Percentiles rank a stretch among this genome's conserved stretches.
These are phyloP conservation scores for Candida anutae DNA, from an alignment of 1,139 yeast genomes.

Conservation along the genomic window DNA sequence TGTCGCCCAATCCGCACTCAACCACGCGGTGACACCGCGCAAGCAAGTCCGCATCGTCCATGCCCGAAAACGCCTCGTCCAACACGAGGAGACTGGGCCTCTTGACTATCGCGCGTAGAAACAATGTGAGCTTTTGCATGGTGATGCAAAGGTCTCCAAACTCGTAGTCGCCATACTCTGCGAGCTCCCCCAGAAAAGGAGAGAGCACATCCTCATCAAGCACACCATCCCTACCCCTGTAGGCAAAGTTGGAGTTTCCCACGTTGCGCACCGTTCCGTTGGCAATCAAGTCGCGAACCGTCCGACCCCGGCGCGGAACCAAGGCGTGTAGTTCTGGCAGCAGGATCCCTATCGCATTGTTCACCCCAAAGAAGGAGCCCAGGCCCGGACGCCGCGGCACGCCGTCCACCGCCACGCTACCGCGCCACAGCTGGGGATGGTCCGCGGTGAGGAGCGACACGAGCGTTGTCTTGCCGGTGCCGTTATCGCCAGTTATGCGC, in stretches of 20 bases:
- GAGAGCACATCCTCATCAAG: conserved; percentile 7
- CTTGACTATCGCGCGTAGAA: conserved; percentile 69
- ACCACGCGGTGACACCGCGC: conserved; percentile 60
- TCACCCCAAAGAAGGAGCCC: conserved; percentile 69
- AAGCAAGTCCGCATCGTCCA: conserved; percentile 60
- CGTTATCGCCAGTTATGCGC: conserved; percentile 87
- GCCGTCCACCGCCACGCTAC: conserved; percentile 58
- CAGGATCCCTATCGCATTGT: conserved; percentile 72
- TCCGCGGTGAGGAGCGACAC: conserved; percentile 83
- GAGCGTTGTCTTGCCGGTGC: conserved; percentile 88
- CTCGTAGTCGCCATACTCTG: conserved; percentile 20
- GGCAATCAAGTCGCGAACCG: conserved; percentile 52
- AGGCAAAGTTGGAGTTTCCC: conserved; percentile 47
- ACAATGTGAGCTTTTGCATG: conserved; percentile 71
- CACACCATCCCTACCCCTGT: conserved; percentile 10
- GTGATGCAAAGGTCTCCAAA: conserved; percentile 57
- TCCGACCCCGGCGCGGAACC: conserved; percentile 48
- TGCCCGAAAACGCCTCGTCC: conserved; percentile 91
- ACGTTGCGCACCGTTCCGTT: conserved; percentile 58
- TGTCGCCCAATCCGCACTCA: conserved; percentile 40
- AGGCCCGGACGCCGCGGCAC: conserved; percentile 62
- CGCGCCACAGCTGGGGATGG: conserved; percentile 94
- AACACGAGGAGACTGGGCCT: conserved; percentile 70
- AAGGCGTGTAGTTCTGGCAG: conserved; percentile 90
- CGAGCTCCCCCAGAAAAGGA: conserved; percentile 21